A percentile compares a stretch with the other conserved stretches of the same genome.
These are phyloP conservation scores for Skeletonema potamos DNA, from an alignment of 108 stramenopile genomes.

Conservation along the genomic window DNA sequence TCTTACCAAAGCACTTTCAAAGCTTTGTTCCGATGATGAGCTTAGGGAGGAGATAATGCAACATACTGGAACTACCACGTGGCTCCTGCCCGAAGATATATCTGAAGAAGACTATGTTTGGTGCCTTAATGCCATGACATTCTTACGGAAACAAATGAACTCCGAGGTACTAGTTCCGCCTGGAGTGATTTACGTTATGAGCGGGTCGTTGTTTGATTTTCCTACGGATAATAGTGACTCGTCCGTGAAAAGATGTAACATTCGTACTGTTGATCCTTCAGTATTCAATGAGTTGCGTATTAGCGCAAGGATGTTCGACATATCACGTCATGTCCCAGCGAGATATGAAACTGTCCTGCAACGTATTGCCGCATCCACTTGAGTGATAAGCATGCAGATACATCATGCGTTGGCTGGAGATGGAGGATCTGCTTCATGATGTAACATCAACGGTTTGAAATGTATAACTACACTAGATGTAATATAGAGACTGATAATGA, in stretches of 20 bases:
- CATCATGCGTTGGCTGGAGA: no score
- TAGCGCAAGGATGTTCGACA: slow-evolving; percentile 68
- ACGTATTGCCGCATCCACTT: slow-evolving; percentile 13
- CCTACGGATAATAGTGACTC: slow-evolving; percentile 5
- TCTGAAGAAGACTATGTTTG: slow-evolving; percentile 40
- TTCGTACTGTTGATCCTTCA: slow-evolving; percentile 16
- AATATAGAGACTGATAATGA: no score
- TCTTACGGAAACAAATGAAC: slow-evolving; percentile 42
- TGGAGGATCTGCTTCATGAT: no score
- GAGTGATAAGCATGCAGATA: not conserved
- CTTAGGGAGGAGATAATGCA: slow-evolving; percentile 51
- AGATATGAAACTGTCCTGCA: slow-evolving; percentile 54
- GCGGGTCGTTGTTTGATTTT: slow-evolving; percentile 30
- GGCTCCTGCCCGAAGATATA: slow-evolving; percentile 8
- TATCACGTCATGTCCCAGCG: slow-evolving; percentile 62
- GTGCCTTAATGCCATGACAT: slow-evolving; percentile 47
- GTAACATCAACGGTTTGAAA: no score
- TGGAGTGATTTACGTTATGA: slow-evolving; percentile 45
- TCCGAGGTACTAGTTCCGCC: slow-evolving; percentile 70
- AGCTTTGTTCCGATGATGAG: slow-evolving; percentile 58
- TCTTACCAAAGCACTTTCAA: slow-evolving; percentile 46
- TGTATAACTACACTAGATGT: no score
- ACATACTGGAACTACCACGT: slow-evolving; percentile 24
- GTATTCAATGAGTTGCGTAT: slow-evolving; percentile 48
- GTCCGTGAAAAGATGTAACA: not conserved